These are phyloP conservation scores for Vigna reflexopilosa DNA, from an alignment of 306 rosid species.

Conservation along the genomic window DNA sequence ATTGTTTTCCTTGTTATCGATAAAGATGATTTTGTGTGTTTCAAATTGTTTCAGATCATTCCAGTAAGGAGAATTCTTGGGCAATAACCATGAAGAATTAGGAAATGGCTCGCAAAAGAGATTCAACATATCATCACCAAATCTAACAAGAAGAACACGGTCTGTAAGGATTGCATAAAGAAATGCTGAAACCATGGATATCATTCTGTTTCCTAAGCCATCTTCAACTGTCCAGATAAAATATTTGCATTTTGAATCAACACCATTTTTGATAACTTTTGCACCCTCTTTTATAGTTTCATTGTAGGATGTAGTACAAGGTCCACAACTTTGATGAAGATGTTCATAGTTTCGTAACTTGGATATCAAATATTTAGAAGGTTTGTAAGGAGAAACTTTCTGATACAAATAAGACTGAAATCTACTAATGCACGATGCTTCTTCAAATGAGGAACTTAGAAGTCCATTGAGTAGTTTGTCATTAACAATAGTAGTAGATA, in stretches of 20 bases:
- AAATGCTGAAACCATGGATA: not conserved
- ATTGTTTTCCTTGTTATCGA: not conserved
- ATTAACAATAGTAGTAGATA: not conserved
- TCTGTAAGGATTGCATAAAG: not conserved
- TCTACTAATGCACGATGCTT: not conserved
- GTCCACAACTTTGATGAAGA: not conserved
- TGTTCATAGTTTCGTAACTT: not conserved
- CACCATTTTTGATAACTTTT: not conserved
- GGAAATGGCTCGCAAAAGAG: slow-evolving; percentile 6
- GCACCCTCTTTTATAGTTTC: not conserved
- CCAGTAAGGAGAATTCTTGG: not conserved
- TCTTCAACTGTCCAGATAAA: not conserved
- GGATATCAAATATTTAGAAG: not conserved
- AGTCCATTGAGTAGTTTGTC: not conserved
- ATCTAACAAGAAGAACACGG: not conserved
- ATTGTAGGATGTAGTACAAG: not conserved
- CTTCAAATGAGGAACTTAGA: not conserved
- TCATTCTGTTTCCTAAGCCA: not conserved
- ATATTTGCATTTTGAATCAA: not conserved
- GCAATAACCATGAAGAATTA: not conserved
- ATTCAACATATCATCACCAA: not conserved
- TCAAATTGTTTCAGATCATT: not conserved
- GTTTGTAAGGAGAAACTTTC: not conserved
- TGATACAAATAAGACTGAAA: not conserved
- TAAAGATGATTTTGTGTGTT: not conserved